phyloP scores from a whole-genome alignment of 805 yeast species.

The Brettanomyces anomalus region DNA sequence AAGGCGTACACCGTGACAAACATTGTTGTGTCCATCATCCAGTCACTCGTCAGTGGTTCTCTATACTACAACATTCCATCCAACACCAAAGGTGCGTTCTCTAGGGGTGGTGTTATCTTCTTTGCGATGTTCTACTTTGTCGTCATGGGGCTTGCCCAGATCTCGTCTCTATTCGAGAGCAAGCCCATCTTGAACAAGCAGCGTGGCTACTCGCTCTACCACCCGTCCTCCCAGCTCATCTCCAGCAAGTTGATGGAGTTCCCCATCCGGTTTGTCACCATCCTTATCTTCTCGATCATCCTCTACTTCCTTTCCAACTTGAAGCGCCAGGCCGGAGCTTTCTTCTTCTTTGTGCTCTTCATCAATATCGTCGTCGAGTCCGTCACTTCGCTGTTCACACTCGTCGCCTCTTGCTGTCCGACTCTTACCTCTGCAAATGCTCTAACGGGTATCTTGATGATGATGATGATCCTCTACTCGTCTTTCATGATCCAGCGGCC shows the following conservation, averaged over 20 bases:
- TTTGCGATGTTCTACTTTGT: slow-evolving; percentile 53
- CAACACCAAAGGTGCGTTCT: slow-evolving; percentile 24
- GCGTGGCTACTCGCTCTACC: slow-evolving; percentile 51
- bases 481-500: slow-evolving; percentile 55
- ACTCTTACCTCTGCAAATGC: slow-evolving; percentile 49
- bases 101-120: slow-evolving; percentile 54
- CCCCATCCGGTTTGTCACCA: slow-evolving; percentile 46
- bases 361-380: slow-evolving; percentile 28
- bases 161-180: slow-evolving; percentile 46
- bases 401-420: slow-evolving; percentile 41
- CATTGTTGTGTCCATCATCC: slow-evolving; percentile 40
- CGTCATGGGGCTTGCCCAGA: slow-evolving; percentile 53
- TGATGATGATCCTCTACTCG: slow-evolving; percentile 48
- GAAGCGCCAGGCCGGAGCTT: slow-evolving; percentile 46
- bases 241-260: slow-evolving; percentile 47
- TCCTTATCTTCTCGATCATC: slow-evolving; percentile 35
- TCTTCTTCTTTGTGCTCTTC: slow-evolving; percentile 40
- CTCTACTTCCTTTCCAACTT: slow-evolving; percentile 45
- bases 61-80: slow-evolving; percentile 20
- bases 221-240: slow-evolving; percentile 58
- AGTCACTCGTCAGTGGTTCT: slow-evolving; percentile 54
- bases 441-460: slow-evolving; percentile 45
- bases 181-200: slow-evolving; percentile 60
- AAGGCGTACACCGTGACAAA: slow-evolving; percentile 42
- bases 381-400: slow-evolving; percentile 43